Conservation (phyloP, 2,329 filamentous ascomycete genomes). For the Botrytis fabae region DNA sequence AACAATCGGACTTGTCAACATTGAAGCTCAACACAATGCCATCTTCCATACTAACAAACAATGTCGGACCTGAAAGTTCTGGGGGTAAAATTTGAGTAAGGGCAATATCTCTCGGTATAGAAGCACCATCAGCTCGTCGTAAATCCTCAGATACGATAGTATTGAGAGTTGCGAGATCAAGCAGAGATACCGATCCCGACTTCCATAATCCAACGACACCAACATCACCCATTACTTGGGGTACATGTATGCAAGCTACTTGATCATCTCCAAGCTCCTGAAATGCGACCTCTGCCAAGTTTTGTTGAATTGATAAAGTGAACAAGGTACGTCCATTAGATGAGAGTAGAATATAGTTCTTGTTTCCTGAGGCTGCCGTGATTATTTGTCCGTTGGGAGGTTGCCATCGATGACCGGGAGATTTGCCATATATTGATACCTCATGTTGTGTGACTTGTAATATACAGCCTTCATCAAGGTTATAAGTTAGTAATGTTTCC, state of each 20-base stretch:
- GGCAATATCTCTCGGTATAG: conserved; percentile 79
- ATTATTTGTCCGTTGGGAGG: conserved; percentile 57
- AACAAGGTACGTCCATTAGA: conserved; percentile 72
- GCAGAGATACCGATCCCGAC: conserved; percentile 73
- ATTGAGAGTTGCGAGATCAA: conserved; percentile 66
- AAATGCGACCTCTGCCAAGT: conserved; percentile 55
- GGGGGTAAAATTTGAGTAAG: conserved; percentile 75
- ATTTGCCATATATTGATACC: conserved; percentile 64
- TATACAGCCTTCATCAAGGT: conserved; percentile 61
- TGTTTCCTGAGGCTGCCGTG: conserved; percentile 75
- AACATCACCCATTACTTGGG: conserved; percentile 60
- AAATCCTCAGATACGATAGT: conserved; percentile 65
- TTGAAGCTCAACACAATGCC: conserved; percentile 85
- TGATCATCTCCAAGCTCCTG: conserved; percentile 70
- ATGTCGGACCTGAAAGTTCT: conserved; percentile 59
- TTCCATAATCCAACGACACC: conserved; percentile 88
- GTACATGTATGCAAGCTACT: conserved; percentile 80
- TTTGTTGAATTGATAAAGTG: conserved; percentile 61
- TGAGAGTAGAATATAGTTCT: conserved; percentile 69
- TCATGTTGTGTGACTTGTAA: conserved; percentile 73
- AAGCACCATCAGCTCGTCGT: conserved; percentile 64
- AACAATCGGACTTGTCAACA: conserved; percentile 60
- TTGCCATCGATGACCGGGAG: conserved; percentile 60
- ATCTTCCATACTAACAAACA: conserved; percentile 90
- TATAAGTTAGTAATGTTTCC: conserved; percentile 70